Base-by-base conservation (phyloP, 345 rosid species). In the Eucalyptus decipiens region DNA sequence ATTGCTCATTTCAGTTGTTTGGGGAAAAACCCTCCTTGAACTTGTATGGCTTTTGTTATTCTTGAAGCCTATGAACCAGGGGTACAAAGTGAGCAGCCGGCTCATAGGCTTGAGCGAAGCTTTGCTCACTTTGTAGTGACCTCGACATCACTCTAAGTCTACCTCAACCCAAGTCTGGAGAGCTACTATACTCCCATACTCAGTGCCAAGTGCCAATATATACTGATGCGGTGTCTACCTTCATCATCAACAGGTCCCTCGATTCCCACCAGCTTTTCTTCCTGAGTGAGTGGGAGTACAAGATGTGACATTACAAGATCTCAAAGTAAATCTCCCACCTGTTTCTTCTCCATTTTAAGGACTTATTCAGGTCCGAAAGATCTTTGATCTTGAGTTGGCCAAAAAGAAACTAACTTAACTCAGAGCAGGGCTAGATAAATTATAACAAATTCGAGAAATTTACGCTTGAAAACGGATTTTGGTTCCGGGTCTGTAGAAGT, bases 251-350 rank as follows among this genome's bases (percentile, higher is more conserved):
- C 9, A 19, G 0, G 10, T 0, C 5, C 1, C 24, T 52, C 2
- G 24, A 52, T 52, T 52, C 58, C 0, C 26, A 7, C 58, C 21
- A 52, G 11, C 58, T 52, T 52, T 52, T 52, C 26, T 52, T 52
- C 58, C 1, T 0, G 1, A 52, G 58, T 19, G 56, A 52, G 24
- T 52, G 58, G 58, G 10, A 19, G 1, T 1, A 19, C 2, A 4
- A 0, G 56, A 52, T 1, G 24, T 52, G 56, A 52, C 56, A 19
- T 52, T 52, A 19, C 5, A 0, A 52, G 4, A 52, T 52, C 58
- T 52, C 0, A 52, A 0, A 52, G 2, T 0, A 52, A 0, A 52
- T 52, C 58, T 8, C 58, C 58, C 0, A 0, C 58, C 10, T 52
- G 4, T 8, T 52, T 52, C 58, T 52, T 21, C 24, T 52, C 11